These are phyloP conservation scores for Rubia yunnanensis DNA, from an alignment of 257 asterid species.

Conservation along the genomic window DNA sequence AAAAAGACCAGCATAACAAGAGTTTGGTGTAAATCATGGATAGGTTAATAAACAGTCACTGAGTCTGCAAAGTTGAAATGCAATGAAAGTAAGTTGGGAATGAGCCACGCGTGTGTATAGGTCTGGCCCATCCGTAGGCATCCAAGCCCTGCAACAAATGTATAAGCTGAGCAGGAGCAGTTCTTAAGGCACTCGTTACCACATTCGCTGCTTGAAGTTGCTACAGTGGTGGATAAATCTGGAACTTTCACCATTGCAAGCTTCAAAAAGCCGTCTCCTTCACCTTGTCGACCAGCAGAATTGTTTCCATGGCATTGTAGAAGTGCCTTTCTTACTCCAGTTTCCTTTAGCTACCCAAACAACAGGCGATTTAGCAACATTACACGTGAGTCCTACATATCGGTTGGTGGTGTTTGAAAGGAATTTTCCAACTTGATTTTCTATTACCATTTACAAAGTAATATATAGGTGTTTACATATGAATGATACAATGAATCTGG, in stretches of 20 bases:
- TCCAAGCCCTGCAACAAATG: constrained; percentile 16
- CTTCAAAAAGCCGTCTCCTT: constrained; percentile 37
- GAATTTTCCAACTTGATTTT: too few species aligned
- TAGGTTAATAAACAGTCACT: background rate
- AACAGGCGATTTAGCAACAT: constrained; percentile 7
- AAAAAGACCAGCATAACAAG: background rate
- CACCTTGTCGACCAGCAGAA: constrained; percentile 6
- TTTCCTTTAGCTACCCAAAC: constrained; percentile 51
- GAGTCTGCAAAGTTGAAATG: background rate
- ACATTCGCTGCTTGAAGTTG: constrained; percentile 25
- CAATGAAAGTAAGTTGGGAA: constrained; percentile 32
- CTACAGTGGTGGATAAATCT: constrained; percentile 25
- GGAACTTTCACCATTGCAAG: constrained; percentile 33
- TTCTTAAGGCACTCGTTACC: constrained; percentile 24
- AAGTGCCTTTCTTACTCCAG: constrained; percentile 32
- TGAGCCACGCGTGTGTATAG: constrained; percentile 41
- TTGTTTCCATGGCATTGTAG: constrained; percentile 25
- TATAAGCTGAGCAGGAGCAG: constrained; percentile 25
- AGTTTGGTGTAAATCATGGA: background rate
- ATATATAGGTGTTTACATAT: too few species aligned
- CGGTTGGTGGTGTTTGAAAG: constrained; percentile 9
- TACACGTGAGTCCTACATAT: constrained; percentile 20
- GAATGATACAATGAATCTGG: too few species aligned
- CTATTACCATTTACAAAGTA: too few species aligned
- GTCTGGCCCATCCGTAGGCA: constrained; percentile 32